Percentiles rank a stretch among this genome's conserved stretches.
phyloP scores from a whole-genome alignment of 306 rosid species.

The Phaseolus lunatus region DNA sequence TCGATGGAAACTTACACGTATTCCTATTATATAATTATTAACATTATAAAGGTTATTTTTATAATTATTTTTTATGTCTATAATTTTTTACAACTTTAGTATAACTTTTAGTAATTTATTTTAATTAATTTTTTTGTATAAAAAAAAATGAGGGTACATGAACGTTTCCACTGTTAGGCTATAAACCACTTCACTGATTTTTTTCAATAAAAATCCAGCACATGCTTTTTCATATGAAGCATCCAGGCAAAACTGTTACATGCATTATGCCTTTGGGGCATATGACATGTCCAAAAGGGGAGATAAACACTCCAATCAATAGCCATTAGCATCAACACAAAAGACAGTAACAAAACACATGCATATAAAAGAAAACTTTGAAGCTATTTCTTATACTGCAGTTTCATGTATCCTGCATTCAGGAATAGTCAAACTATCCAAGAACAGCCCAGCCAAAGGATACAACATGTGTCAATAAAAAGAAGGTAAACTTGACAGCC shows the following conservation, averaged over 20 bases:
- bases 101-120: no score
- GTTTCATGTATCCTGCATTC: not conserved
- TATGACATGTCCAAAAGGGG: not conserved
- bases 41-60: no score
- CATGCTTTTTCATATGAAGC: not conserved
- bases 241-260: not conserved
- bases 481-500: not conserved
- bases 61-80: no score
- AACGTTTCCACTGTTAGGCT: no score
- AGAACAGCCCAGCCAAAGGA: not conserved
- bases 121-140: no score
- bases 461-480: not conserved
- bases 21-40: no score
- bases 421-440: conserved; percentile 17
- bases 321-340: not conserved
- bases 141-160: no score
- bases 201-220: no score
- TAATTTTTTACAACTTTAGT: no score
- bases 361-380: not conserved
- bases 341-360: not conserved
- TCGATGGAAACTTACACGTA: no score
- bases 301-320: not conserved
- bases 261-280: not conserved
- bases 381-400: not conserved
- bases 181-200: no score